phyloP scores from a whole-genome alignment of 805 yeast genomes.

The Debaryomyces castellii region DNA sequence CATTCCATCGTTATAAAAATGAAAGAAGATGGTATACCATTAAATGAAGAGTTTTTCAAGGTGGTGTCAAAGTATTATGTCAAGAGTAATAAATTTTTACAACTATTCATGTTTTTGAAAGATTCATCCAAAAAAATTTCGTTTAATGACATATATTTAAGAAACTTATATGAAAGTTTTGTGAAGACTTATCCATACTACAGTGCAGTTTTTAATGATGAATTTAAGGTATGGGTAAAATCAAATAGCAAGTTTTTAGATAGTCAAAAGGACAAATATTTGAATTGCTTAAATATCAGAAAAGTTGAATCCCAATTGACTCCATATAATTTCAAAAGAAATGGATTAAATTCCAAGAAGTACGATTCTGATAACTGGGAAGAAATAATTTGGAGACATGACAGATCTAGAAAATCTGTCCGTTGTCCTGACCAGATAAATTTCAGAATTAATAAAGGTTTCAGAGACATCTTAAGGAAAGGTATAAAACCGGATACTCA shows the following conservation, averaged over 20 bases:
- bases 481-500: conserved; percentile 37
- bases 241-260: conserved; percentile 5
- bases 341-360: conserved; percentile 16
- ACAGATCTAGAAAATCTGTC: conserved; percentile 11
- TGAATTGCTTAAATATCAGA: conserved; percentile 14
- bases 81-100: conserved; percentile 26
- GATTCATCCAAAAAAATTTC: conserved; percentile 11
- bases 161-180: conserved; percentile 28
- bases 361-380: conserved; percentile 25
- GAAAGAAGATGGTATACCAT: conserved; percentile 20
- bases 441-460: conserved; percentile 32
- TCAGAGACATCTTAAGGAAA: conserved; percentile 27
- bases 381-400: conserved; percentile 13
- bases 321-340: conserved; percentile 22
- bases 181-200: conserved; percentile 33
- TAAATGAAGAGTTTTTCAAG: conserved; percentile 19
- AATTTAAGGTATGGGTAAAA: conserved; percentile 14
- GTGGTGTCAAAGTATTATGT: conserved; percentile 26
- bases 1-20: conserved; percentile 24
- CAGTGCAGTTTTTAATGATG: conserved; percentile 20
- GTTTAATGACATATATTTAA: conserved; percentile 23
- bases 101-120: conserved; percentile 24
- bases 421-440: conserved; percentile 23
- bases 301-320: conserved; percentile 23
- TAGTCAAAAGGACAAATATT: conserved; percentile 11